A percentile compares a stretch with the other conserved stretches of the same genome.
Conservation (phyloP, 768 basidiomycete species). For the Flagelloscypha sp. region DNA sequence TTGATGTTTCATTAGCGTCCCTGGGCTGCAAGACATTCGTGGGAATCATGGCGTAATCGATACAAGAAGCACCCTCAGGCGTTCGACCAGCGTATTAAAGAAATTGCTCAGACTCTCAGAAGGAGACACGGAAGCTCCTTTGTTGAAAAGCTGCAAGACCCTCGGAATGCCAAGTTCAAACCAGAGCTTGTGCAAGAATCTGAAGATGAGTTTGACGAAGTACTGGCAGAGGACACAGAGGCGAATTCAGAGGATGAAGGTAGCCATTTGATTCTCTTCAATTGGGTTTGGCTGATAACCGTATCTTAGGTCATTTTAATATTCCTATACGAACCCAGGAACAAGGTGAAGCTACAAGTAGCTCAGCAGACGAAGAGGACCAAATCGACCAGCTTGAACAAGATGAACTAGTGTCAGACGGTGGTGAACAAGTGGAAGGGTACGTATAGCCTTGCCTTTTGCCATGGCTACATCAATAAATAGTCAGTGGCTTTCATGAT, state of each 20-base stretch:
- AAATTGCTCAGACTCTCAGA: too few relatives aligned
- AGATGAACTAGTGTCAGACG: too few relatives aligned
- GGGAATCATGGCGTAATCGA: constrained; percentile 39
- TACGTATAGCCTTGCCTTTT: too few relatives aligned
- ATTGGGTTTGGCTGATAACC: too few relatives aligned
- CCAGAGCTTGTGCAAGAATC: constrained; percentile 1
- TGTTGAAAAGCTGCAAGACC: constrained; percentile 18
- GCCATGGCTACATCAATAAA: too few relatives aligned
- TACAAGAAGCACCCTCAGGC: constrained; percentile 30
- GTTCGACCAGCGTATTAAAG: constrained; percentile 28
- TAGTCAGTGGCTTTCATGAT: too few relatives aligned
- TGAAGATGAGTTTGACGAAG: neutral
- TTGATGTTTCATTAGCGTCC: constrained; percentile 16
- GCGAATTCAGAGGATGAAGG: constrained; percentile 3
- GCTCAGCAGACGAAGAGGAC: too few relatives aligned
- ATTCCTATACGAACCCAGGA: too few relatives aligned
- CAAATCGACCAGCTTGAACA: too few relatives aligned
- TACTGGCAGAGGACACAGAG: neutral
- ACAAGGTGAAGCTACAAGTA: too few relatives aligned
- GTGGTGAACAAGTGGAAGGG: too few relatives aligned
- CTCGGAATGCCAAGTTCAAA: constrained; percentile 14
- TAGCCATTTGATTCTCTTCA: neutral
- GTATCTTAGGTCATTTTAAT: too few relatives aligned
- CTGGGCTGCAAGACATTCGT: constrained; percentile 37
- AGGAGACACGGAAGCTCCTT: constrained; percentile 16